phyloP scores from a whole-genome alignment of 495 filamentous ascomycete genomes.

The Acidomyces sp. region DNA sequence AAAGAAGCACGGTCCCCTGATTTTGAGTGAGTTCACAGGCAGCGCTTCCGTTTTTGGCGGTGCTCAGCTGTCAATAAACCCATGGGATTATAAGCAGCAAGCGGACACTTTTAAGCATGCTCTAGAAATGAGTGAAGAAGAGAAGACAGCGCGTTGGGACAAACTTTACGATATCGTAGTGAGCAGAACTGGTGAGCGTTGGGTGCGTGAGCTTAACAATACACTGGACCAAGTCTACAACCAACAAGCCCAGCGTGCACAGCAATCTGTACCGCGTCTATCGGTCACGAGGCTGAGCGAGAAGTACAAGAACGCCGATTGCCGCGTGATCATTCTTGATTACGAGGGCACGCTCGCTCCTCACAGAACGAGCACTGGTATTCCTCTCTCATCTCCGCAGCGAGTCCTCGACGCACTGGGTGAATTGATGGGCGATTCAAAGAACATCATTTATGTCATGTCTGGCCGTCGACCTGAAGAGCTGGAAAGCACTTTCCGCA shows the following conservation, averaged over 20 bases:
- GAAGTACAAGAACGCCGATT: constrained; percentile 47
- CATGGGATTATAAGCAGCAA: constrained; percentile 81
- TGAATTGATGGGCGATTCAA: constrained; percentile 60
- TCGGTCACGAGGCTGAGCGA: constrained; percentile 49
- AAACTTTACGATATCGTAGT: constrained; percentile 61
- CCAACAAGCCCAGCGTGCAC: constrained; percentile 69
- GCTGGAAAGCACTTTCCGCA: constrained; percentile 67
- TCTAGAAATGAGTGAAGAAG: constrained; percentile 57
- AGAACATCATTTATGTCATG: constrained; percentile 88
- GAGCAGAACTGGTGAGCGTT: constrained; percentile 67
- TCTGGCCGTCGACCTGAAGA: constrained; percentile 73
- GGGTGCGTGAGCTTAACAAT: constrained; percentile 61
- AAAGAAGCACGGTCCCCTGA: constrained; percentile 73
- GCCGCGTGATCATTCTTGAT: constrained; percentile 75
- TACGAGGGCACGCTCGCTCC: constrained; percentile 85
- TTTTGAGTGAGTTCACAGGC: constrained; percentile 87
- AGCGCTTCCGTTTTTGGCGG: constrained; percentile 71
- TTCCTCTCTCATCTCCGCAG: constrained; percentile 71
- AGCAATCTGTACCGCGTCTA: constrained; percentile 70
- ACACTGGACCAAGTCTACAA: constrained; percentile 59
- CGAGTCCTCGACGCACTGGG: constrained; percentile 67
- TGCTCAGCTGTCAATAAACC: constrained; percentile 70
- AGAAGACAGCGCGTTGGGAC: constrained; percentile 61
- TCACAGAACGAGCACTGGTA: constrained; percentile 64
- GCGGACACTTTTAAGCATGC: constrained; percentile 70